Evolutionary conservation across 2,329 filamentous ascomycete species (phyloP).

Genomic region (Nakataea oryzae): DNA sequence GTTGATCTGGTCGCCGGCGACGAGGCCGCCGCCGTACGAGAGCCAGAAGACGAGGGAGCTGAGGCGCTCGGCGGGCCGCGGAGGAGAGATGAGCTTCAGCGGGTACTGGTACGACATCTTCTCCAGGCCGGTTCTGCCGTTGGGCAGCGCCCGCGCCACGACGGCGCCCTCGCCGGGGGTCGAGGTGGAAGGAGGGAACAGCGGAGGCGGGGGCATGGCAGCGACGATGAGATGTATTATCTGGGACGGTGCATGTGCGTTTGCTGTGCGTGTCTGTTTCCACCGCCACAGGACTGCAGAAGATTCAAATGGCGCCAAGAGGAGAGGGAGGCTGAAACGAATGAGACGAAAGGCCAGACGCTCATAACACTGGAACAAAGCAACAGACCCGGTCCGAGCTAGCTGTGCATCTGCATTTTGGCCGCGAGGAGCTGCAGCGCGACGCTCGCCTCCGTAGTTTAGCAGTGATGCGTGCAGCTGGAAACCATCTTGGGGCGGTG

Average conservation of each 20-base stretch:
- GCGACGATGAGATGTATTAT: background rate
- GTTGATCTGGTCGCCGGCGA: slow-evolving; percentile 74
- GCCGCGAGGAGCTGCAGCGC: too few species aligned
- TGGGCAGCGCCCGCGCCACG: slow-evolving; percentile 61
- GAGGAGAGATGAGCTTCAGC: slow-evolving; percentile 81
- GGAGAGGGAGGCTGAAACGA: background rate
- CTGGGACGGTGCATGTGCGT: background rate
- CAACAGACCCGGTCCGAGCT: too few species aligned
- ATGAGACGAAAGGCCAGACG: background rate
- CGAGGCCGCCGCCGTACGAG: slow-evolving; percentile 88
- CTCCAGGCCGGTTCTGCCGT: slow-evolving; percentile 59
- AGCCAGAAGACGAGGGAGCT: slow-evolving; percentile 79
- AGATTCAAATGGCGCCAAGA: too few species aligned
- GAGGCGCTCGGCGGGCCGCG: slow-evolving; percentile 45
- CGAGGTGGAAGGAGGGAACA: slow-evolving; percentile 66
- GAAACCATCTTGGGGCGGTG: too few species aligned
- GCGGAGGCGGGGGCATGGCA: slow-evolving; percentile 34
- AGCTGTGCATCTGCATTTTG: background rate
- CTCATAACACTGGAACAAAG: too few species aligned
- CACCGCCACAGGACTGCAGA: background rate
- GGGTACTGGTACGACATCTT: slow-evolving; percentile 85
- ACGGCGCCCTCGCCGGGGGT: slow-evolving; percentile 70
- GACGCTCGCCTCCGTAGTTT: background rate
- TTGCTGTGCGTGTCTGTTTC: background rate
- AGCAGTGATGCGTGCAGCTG: too few species aligned